Evolutionary conservation across 2,329 filamentous ascomycete genomes (phyloP).

Genomic region (Neopestalotiopsis rosae): DNA sequence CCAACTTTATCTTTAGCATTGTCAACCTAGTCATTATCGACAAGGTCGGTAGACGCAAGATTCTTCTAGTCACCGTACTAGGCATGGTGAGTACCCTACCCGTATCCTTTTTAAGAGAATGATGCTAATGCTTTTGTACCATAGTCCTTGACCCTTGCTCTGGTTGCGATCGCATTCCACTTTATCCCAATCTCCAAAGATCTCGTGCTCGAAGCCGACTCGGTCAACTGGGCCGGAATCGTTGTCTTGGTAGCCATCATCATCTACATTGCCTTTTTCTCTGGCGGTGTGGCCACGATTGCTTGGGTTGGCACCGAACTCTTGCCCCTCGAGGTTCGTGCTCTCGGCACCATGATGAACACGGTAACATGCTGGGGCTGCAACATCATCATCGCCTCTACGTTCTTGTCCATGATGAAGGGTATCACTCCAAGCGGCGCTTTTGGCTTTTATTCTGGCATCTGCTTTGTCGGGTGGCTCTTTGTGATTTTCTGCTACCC

Average conservation of each 20-base stretch:
- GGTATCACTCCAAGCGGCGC: conserved; percentile 48
- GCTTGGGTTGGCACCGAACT: conserved; percentile 49
- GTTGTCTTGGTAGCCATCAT: conserved; percentile 46
- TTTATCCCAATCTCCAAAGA: conserved; percentile 48
- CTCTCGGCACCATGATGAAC: conserved; percentile 48
- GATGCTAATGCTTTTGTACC: not conserved
- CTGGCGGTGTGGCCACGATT: conserved; percentile 46
- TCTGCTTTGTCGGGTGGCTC: conserved; percentile 51
- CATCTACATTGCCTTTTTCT: conserved; percentile 50
- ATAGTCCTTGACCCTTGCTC: conserved; percentile 36
- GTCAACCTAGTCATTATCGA: conserved; percentile 49
- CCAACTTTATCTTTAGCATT: conserved; percentile 50
- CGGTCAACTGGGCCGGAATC: conserved; percentile 45
- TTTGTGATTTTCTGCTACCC: conserved; percentile 52
- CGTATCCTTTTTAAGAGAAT: rapidly evolving
- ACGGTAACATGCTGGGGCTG: conserved; percentile 46
- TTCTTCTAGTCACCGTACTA: conserved; percentile 44
- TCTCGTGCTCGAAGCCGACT: conserved; percentile 37
- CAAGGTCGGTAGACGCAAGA: conserved; percentile 43
- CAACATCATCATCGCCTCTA: conserved; percentile 51
- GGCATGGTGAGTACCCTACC: conserved; percentile 40
- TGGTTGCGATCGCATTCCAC: conserved; percentile 45
- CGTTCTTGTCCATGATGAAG: conserved; percentile 52
- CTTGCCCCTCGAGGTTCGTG: conserved; percentile 50
- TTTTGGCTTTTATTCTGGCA: conserved; percentile 53